phyloP scores from a whole-genome alignment of 2,329 filamentous ascomycete species.

The Aureobasidium sp. region DNA sequence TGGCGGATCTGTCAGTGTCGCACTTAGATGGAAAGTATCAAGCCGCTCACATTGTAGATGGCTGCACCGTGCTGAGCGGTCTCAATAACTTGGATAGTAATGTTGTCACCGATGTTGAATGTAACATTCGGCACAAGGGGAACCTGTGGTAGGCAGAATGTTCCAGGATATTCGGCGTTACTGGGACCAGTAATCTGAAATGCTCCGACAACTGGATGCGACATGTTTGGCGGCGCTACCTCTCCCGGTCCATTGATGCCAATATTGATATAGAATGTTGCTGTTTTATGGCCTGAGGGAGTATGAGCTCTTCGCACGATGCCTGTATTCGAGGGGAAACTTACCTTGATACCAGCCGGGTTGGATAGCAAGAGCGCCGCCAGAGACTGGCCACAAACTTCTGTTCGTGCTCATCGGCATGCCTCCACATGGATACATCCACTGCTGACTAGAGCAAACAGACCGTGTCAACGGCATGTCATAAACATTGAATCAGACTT shows the following conservation, averaged over 20 bases:
- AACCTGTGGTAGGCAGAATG: slow-evolving; percentile 80
- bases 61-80: slow-evolving; percentile 74
- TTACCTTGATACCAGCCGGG: slow-evolving; percentile 83
- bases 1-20: slow-evolving; percentile 4
- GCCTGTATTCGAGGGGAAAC: background rate
- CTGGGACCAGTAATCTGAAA: slow-evolving; percentile 78
- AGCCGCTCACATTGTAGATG: slow-evolving; percentile 62
- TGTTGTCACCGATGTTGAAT: slow-evolving; percentile 75
- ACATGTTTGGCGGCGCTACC: slow-evolving; percentile 75
- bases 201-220: slow-evolving; percentile 67
- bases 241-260: slow-evolving; percentile 52
- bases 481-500: background rate
- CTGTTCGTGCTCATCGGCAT: slow-evolving; percentile 64
- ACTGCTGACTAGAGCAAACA: slow-evolving; percentile 61
- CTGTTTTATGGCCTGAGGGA: slow-evolving; percentile 57
- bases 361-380: slow-evolving; percentile 83
- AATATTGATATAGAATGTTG: slow-evolving; percentile 84
- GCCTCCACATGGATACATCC: slow-evolving; percentile 91
- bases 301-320: background rate
- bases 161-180: slow-evolving; percentile 71
- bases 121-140: slow-evolving; percentile 66
- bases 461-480: background rate
- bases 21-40: background rate
- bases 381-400: slow-evolving; percentile 82
- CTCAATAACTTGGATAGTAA: slow-evolving; percentile 85